Evolutionary conservation across 768 basidiomycete genomes (phyloP), one percentile per base, ranked within the genome.

Genomic region (Suillus decipiens): DNA sequence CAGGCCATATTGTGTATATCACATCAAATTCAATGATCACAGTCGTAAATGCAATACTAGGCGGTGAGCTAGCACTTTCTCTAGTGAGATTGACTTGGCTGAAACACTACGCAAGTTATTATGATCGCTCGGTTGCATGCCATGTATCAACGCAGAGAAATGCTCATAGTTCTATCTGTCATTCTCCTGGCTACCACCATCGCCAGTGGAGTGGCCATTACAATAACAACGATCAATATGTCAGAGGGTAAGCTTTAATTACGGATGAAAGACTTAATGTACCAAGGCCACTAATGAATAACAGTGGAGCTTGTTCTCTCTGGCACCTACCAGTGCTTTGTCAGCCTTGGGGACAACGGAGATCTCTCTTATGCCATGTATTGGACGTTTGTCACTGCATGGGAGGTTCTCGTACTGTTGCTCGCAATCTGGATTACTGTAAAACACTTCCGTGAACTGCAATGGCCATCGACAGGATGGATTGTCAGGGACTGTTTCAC

Each of bases 71-170:
- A 28, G 24, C 28, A 15, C 3, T 48, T 48, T 8, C 7, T 3
- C 3, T 28, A 1, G 15, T 15, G 8, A 28, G 15, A 15, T 48
- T 24, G 48, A 48, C 48, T 48, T 48, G 48, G 14, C 24, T 48
- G 14, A 48, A 28, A 48, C 7, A 8, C 8, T 5, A 28, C 15
- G 28, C 28, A 15, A 48, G 48, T 24, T 3, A 48, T 48, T 24
- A 48, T 48, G 24, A 28, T 48, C 48, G 48, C 48, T 48, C 48
- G 48, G 28, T 31, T 48, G 14, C 48, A 48, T 28, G 48, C 48
- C 24, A 48, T 48, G 48, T 48, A 48, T 17, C 48, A 48, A 15
- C 15, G 48, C 48, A 24, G 8, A 48, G 28, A 28, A 8, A 15
- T 48, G 15, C 24, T 48, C 14, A 51, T 19, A 31, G 31, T 31